Evolutionary conservation across 2,329 filamentous ascomycete genomes (phyloP).

Genomic region (Setomelanomma holmii): DNA sequence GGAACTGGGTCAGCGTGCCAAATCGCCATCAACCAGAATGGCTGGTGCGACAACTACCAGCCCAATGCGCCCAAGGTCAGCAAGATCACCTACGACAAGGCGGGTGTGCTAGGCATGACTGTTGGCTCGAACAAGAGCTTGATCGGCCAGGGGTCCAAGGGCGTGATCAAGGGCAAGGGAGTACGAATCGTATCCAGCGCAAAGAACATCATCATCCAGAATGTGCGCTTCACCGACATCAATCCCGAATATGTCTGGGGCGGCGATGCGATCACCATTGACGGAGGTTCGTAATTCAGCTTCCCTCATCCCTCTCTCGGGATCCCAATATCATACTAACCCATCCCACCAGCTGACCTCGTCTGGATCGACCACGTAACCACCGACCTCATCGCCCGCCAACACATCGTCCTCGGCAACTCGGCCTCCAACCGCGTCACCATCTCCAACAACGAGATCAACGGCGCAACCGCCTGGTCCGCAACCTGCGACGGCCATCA

Average conservation of each 20-base stretch:
- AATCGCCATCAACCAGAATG: constrained; percentile 64
- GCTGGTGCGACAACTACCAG: constrained; percentile 66
- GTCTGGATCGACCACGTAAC: constrained; percentile 45
- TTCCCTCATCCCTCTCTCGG: no score
- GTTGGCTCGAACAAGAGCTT: constrained; percentile 66
- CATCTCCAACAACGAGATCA: constrained; percentile 67
- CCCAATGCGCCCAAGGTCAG: constrained; percentile 56
- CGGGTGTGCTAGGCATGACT: constrained; percentile 58
- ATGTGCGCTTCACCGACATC: constrained; percentile 54
- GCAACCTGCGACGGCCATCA: constrained; percentile 65
- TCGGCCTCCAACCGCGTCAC: constrained; percentile 62
- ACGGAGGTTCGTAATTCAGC: constrained; percentile 38
- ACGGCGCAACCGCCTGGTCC: constrained; percentile 62
- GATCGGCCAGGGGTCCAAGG: constrained; percentile 60
- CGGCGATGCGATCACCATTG: constrained; percentile 44
- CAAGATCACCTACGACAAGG: constrained; percentile 58
- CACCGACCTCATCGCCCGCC: constrained; percentile 65
- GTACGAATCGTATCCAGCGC: constrained; percentile 52
- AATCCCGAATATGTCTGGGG: constrained; percentile 48
- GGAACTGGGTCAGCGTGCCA: constrained; percentile 63
- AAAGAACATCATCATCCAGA: constrained; percentile 62
- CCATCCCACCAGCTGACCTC: constrained; percentile 15
- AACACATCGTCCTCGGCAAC: constrained; percentile 67
- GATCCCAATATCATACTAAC: no score
- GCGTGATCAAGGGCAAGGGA: constrained; percentile 66